These are phyloP conservation scores for Hyphodiscus sp. DNA, from an alignment of 2,329 filamentous ascomycete species.

Conservation along the genomic window DNA sequence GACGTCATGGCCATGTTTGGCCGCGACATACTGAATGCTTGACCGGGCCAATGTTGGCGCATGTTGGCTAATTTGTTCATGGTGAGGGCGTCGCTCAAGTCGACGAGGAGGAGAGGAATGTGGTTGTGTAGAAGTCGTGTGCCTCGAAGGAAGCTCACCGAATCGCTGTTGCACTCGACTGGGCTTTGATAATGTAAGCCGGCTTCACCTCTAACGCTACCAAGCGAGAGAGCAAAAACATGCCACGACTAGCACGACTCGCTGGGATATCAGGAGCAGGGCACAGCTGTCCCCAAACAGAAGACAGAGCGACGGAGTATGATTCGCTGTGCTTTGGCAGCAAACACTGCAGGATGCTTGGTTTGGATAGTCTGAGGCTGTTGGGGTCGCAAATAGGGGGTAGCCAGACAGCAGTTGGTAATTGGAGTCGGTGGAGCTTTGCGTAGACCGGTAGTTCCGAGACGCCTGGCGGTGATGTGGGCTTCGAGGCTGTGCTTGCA, in stretches of 20 bases:
- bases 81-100: slow-evolving; percentile 30
- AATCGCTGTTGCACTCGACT: too few species aligned
- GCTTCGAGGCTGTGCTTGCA: neutral
- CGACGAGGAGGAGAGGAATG: neutral
- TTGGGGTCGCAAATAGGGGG: neutral
- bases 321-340: neutral
- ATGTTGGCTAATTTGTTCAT: slow-evolving; percentile 69
- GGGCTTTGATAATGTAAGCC: neutral
- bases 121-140: neutral
- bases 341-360: neutral
- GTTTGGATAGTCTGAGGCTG: neutral
- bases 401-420: neutral
- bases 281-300: neutral
- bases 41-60: slow-evolving; percentile 60
- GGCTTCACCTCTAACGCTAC: neutral
- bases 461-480: neutral
- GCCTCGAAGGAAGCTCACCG: neutral
- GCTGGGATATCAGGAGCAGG: neutral
- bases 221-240: neutral
- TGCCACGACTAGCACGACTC: too few species aligned
- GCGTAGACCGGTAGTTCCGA: neutral
- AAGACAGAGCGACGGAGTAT: neutral
- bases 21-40: slow-evolving; percentile 57
- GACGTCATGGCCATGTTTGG: slow-evolving; percentile 40
- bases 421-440: neutral